Conservation (phyloP, 106 monocot genomes). For the Acanthochlamys bracteata region DNA sequence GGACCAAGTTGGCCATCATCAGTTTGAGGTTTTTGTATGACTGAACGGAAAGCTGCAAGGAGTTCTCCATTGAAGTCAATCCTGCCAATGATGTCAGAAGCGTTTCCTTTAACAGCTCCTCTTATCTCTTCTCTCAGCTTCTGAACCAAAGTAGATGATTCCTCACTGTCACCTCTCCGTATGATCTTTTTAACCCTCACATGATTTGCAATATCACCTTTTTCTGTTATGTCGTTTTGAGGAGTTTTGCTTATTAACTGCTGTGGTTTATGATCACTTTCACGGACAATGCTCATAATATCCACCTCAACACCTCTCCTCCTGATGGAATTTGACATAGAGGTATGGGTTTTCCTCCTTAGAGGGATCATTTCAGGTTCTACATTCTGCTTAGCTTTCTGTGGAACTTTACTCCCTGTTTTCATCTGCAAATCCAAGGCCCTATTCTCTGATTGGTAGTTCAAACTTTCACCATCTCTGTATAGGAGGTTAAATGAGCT, state of each 20-base stretch:
- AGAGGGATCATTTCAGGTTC: constrained; percentile 10
- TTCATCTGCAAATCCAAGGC: constrained; percentile 8
- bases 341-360: constrained; percentile 7
- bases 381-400: constrained; percentile 31
- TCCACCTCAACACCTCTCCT: constrained; percentile 22
- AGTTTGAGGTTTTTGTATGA: constrained; percentile 38
- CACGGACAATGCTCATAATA: constrained; percentile 84
- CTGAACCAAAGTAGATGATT: constrained; percentile 52
- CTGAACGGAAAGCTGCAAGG: constrained; percentile 69
- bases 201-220: constrained; percentile 31
- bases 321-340: constrained; percentile 8
- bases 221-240: constrained; percentile 11
- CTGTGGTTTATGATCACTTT: constrained; percentile 4
- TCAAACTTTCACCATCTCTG: constrained; percentile 25
- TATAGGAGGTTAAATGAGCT: constrained; percentile 1
- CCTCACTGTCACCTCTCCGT: constrained; percentile 40
- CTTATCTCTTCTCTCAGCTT: constrained; percentile 75
- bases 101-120: constrained; percentile 35
- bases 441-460: constrained; percentile 12
- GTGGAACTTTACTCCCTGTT: constrained; percentile 12
- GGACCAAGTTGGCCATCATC: constrained; percentile 16
- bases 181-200: constrained; percentile 84
- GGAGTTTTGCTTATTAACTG: constrained; percentile 2
- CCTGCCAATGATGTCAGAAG: constrained; percentile 20
- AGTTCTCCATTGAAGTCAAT: constrained; percentile 61